Base-by-base conservation (phyloP, 495 filamentous ascomycete species). In the Podospora conica region DNA sequence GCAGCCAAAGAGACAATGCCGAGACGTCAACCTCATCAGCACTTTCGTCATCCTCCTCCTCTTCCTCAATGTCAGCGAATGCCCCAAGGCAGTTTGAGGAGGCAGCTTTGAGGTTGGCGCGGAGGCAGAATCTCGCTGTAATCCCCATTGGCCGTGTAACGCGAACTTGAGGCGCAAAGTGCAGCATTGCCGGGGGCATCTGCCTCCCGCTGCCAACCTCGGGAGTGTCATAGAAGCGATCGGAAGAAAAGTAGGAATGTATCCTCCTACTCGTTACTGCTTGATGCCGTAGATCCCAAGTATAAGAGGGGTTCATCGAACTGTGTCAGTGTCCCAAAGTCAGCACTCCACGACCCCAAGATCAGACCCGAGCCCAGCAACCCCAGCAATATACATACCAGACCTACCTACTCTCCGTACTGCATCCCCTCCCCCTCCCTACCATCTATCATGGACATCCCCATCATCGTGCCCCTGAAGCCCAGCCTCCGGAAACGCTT, bases 401-500 rank as follows among this genome's bases (percentile, higher is more conserved):
- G n/a, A 48, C 40, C 15, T 2, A 48, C n/a, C n/a, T 3, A 31
- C 4, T 10, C 10, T 11, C 10, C n/a, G n/a, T n/a, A n/a, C n/a
- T n/a, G n/a, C n/a, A n/a, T n/a, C n/a, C n/a, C n/a, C n/a, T n/a
- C n/a, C n/a, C n/a, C 29, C 1, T 31, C 29, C 8, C 40, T 6
- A 3, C 9, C 10, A 22, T 6, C 18, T 24, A 55, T 1, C 25
- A 68, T 63, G 63, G 48, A 31, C 10, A 28, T 33, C 57, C 53
- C 31, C 11, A 10, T 9, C 0, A 0, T 20, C 20, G 53, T 60
- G 18, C 61, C 68, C 8, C 28, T 74, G 18, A 12, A 28, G 1
- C 15, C 61, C 0, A 65, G 69, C 25, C 60, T 65, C 3, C 33
- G 64, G 56, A 67, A 69, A 21, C 62, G 68, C 2, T 69, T 75